Base-by-base conservation (phyloP, 2,329 filamentous ascomycete species). In the Penicillium expansum region DNA sequence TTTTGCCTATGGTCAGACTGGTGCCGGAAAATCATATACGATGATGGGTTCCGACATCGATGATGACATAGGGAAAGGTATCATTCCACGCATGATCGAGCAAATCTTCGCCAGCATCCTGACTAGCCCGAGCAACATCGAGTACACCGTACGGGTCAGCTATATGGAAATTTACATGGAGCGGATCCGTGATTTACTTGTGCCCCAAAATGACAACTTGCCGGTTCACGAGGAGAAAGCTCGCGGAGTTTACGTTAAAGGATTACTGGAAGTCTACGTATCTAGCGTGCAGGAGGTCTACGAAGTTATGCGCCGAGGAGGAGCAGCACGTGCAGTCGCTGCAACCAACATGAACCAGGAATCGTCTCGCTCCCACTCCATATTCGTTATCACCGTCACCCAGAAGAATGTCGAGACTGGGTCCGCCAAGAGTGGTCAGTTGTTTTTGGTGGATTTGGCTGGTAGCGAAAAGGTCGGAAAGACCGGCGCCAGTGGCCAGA, bases 161-260 rank as follows among this genome's bases (percentile, higher is more conserved):
- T 97, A 97, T 77, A 97, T 99, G 92, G 94, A 99, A 77, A 97
- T 99, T 63, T 99, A 99, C 81, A 99, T 97, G 94, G 94, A 99
- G 79, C 87, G 90, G 67, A 97, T 99, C 74, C 86, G 93, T 69
- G 94, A 99, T 85, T 78, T 99, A 69, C 80, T 99, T 62, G 87
- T 89, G 24, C 94, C 94, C 11, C 89, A 92, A 59, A 96, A 97
- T 76, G 93, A 97, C 79, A 97, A 97, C 71, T 80, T 99, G 51
- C 92, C 93, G 0, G 88, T 97, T n/a, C 94, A 97, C 77, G 94
- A 99, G 71, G 94, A 97, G 77, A 96, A 97, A 83, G 94, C 89
- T 71, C 84, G 91, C 59, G 94, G 94, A 53, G 93, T 97, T 1
- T 97, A 97, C 70, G 94, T 97, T 69, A 97, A 97, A 77, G 94